phyloP scores from a whole-genome alignment of 805 yeast species.

The Saturnispora mendoncae region DNA sequence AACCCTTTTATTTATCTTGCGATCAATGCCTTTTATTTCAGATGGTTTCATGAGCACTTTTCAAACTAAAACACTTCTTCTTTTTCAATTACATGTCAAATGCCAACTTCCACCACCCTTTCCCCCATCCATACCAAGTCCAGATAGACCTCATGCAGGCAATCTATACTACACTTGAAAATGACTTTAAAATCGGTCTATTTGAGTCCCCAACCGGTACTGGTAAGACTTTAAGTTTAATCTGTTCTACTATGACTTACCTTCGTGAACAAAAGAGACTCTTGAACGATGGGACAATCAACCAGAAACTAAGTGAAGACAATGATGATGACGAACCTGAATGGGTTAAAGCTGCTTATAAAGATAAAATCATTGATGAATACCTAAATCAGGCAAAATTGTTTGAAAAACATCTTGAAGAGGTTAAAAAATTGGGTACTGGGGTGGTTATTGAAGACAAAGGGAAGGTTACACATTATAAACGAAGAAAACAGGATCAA shows the following conservation, averaged over 20 bases:
- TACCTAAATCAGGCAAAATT: conserved; percentile 26
- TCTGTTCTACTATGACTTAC: conserved; percentile 84
- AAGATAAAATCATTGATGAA: conserved; percentile 28
- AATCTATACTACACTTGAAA: conserved; percentile 53
- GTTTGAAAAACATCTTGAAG: conserved; percentile 35
- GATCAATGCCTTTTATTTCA: too few relatives aligned
- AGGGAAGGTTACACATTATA: conserved; percentile 20
- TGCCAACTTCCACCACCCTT: conserved; percentile 60
- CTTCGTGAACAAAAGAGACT: conserved; percentile 27
- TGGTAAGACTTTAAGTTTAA: conserved; percentile 81
- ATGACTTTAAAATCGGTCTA: conserved; percentile 56
- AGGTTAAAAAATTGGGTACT: conserved; percentile 25
- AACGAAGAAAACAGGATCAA: conserved; percentile 17
- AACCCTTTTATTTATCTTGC: too few relatives aligned
- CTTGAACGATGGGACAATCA: conserved; percentile 10
- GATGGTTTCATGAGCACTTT: conserved; percentile 4
- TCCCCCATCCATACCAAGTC: conserved; percentile 59
- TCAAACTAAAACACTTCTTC: neutral
- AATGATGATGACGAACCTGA: conserved; percentile 38
- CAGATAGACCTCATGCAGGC: conserved; percentile 70
- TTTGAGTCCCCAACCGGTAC: conserved; percentile 95
- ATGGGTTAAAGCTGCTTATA: conserved; percentile 28
- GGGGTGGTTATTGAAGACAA: conserved; percentile 18
- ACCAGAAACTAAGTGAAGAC: conserved; percentile 14
- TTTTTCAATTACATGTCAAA: neutral